phyloP scores from a whole-genome alignment of 768 basidiomycete species.

The Suillus weaverae region DNA sequence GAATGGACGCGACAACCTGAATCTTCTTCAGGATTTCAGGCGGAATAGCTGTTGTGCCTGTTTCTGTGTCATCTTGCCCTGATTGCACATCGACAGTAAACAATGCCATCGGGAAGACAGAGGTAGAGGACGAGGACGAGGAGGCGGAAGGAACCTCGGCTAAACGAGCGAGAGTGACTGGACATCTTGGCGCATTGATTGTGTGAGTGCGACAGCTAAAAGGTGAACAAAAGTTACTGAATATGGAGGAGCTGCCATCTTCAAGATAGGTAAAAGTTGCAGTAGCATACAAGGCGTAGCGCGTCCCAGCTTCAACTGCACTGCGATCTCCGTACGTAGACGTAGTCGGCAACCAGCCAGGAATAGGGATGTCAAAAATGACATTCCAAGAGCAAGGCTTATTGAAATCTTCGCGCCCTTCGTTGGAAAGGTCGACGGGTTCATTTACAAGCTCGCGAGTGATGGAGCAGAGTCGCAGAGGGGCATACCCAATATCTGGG shows the following conservation, averaged over 20 bases:
- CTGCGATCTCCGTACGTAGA: slow-evolving; percentile 45
- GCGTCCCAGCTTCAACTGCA: slow-evolving; percentile 52
- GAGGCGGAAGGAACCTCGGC: slow-evolving; percentile 41
- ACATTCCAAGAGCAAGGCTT: slow-evolving; percentile 69
- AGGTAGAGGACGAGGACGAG: slow-evolving; percentile 21
- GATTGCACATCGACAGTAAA: slow-evolving; percentile 46
- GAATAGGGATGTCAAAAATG: slow-evolving; percentile 79
- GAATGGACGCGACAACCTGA: slow-evolving; percentile 63
- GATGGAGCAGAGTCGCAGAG: slow-evolving; percentile 65
- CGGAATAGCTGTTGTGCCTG: slow-evolving; percentile 41
- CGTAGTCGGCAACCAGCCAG: slow-evolving; percentile 84
- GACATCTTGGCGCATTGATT: slow-evolving; percentile 38
- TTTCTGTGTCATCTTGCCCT: slow-evolving; percentile 14
- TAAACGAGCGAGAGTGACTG: slow-evolving; percentile 56
- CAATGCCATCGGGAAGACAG: slow-evolving; percentile 34
- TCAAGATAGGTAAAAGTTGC: slow-evolving; percentile 56
- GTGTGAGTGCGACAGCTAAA: slow-evolving; percentile 48
- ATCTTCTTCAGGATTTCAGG: slow-evolving; percentile 58
- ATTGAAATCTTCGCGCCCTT: slow-evolving; percentile 57
- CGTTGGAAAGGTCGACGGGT: slow-evolving; percentile 62
- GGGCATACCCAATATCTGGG: slow-evolving; percentile 62
- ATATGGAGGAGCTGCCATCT: slow-evolving; percentile 42
- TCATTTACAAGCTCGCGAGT: slow-evolving; percentile 57
- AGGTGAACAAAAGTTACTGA: slow-evolving; percentile 56
- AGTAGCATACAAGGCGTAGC: slow-evolving; percentile 66